A percentile compares a stretch with the other conserved stretches of the same genome.
Evolutionary conservation across 2,329 filamentous ascomycete species (phyloP).

Genomic region (Monosporascus sp.): DNA sequence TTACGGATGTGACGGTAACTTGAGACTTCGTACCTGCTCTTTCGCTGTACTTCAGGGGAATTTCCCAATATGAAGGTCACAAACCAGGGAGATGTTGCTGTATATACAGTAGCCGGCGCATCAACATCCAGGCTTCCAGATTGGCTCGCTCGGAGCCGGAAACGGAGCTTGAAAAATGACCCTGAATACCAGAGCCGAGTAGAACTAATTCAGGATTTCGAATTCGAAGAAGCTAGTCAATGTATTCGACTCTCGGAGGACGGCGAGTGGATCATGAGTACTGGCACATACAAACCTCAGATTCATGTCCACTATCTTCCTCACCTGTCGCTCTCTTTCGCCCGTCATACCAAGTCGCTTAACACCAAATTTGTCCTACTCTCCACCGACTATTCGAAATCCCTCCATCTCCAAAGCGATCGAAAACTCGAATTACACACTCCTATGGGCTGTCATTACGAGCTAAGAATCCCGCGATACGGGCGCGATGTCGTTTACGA

Average conservation of each 20-base stretch:
- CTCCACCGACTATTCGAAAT: conserved; percentile 89
- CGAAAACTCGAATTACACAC: conserved; percentile 73
- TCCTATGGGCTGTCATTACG: conserved; percentile 69
- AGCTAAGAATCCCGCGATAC: conserved; percentile 85
- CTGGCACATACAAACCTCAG: conserved; percentile 71
- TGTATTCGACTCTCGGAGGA: conserved; percentile 90
- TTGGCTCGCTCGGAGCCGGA: conserved; percentile 83
- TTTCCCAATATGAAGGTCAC: conserved; percentile 65
- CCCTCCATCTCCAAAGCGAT: conserved; percentile 87
- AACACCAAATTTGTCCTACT: conserved; percentile 90
- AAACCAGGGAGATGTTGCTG: conserved; percentile 75
- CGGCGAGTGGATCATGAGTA: conserved; percentile 96
- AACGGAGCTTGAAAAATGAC: conserved; percentile 87
- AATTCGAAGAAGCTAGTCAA: conserved; percentile 91
- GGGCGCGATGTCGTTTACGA: conserved; percentile 87
- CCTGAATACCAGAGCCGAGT: conserved; percentile 89
- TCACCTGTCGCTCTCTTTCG: conserved; percentile 88
- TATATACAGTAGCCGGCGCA: conserved; percentile 92
- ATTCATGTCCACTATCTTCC: conserved; percentile 95
- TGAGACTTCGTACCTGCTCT: neutral
- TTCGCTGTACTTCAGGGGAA: neutral
- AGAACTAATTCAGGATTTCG: conserved; percentile 94
- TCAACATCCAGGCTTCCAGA: conserved; percentile 86
- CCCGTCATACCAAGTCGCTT: conserved; percentile 83
- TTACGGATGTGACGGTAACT: conserved; percentile 1